phyloP scores from a whole-genome alignment of 1,284 basidiomycete genomes.

The Vanrija sp. region DNA sequence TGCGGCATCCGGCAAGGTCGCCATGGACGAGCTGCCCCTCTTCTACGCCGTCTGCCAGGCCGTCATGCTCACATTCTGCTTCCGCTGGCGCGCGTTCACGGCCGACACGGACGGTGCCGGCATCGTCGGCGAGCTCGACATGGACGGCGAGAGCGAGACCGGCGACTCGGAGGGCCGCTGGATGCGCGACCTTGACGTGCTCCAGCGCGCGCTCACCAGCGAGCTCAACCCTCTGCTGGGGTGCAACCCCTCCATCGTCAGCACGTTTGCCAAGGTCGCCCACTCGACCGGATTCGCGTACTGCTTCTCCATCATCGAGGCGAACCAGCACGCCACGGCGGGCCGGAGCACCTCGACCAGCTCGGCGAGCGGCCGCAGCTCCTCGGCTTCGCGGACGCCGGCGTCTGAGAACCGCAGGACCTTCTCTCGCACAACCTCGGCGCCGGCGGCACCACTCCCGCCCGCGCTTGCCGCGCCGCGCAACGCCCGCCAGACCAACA shows the following conservation, averaged over 20 bases:
- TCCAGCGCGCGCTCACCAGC: conserved; percentile 78
- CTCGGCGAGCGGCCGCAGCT: conserved; percentile 16
- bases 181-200: conserved; percentile 74
- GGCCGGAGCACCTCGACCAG: conserved; percentile 18
- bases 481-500: conserved; percentile 41
- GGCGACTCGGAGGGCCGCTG: conserved; percentile 59
- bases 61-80: conserved; percentile 96
- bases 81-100: conserved; percentile 70
- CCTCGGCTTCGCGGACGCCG: conserved; percentile 1
- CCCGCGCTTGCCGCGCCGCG: conserved; percentile 23
- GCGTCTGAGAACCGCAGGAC: conserved; percentile 3
- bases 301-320: conserved; percentile 88
- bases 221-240: conserved; percentile 86
- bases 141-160: conserved; percentile 51
- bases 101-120: conserved; percentile 50
- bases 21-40: conserved; percentile 51
- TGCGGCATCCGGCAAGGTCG: conserved; percentile 26
- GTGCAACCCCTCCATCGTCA: conserved; percentile 84
- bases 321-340: conserved; percentile 55
- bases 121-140: conserved; percentile 56
- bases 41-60: conserved; percentile 95
- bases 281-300: conserved; percentile 89
- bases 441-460: conserved; percentile 3
- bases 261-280: conserved; percentile 91
- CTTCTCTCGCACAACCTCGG: not conserved